Conservation (phyloP, 2,329 filamentous ascomycete genomes). For the Diaporthe ilicicola region DNA sequence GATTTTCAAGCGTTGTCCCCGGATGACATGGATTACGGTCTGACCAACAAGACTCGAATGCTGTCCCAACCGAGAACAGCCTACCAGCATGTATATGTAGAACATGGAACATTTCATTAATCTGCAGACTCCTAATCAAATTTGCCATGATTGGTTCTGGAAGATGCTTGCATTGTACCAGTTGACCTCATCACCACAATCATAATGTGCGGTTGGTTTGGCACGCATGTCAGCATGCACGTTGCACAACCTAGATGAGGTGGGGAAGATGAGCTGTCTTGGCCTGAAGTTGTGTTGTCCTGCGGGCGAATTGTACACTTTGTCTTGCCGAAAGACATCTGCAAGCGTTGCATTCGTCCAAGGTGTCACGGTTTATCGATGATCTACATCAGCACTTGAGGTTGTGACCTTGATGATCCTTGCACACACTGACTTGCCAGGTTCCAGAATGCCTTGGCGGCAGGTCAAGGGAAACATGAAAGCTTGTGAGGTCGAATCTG, state of each 20-base stretch:
- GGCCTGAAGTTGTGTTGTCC: neutral
- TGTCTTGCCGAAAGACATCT: neutral
- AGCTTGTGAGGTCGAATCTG: neutral
- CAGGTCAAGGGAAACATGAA: neutral
- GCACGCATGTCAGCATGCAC: neutral
- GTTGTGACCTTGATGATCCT: neutral
- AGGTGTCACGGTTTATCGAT: neutral
- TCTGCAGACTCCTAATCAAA: neutral
- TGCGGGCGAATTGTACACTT: neutral
- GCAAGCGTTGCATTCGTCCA: neutral
- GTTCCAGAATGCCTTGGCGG: neutral
- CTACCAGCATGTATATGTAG: neutral
- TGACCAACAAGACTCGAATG: neutral
- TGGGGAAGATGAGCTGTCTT: neutral
- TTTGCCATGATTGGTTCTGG: neutral
- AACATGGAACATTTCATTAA: neutral
- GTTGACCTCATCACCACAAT: too few relatives aligned
- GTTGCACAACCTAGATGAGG: neutral
- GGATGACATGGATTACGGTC: too few relatives aligned
- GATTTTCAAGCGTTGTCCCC: rapidly evolving
- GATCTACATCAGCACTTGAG: neutral
- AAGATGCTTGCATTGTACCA: neutral
- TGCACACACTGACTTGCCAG: neutral
- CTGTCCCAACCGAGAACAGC: too few relatives aligned
- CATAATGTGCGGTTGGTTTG: neutral